Conservation (phyloP, 805 yeast species). For the Candida tallmaniae region DNA sequence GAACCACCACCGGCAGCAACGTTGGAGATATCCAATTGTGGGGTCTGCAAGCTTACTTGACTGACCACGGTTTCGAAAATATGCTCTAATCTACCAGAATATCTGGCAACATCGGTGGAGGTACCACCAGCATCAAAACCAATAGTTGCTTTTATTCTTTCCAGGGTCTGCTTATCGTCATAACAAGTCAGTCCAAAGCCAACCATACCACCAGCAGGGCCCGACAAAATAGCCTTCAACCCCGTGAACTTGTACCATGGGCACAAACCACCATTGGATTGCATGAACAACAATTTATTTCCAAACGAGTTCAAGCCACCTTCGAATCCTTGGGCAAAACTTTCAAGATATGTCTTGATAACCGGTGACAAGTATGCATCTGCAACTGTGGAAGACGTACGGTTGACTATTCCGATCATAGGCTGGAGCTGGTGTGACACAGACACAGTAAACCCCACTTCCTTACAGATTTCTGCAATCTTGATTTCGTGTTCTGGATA, state of each 20-base stretch:
- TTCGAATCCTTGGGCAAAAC: slow-evolving; percentile 37
- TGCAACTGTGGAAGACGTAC: slow-evolving; percentile 40
- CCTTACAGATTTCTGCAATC: slow-evolving; percentile 30
- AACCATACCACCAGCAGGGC: slow-evolving; percentile 98
- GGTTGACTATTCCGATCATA: slow-evolving; percentile 40
- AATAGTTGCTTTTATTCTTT: slow-evolving; percentile 24
- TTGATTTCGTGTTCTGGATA: slow-evolving; percentile 34
- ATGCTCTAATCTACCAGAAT: slow-evolving; percentile 36
- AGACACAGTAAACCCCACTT: slow-evolving; percentile 36
- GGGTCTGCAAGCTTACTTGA: slow-evolving; percentile 41
- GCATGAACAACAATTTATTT: slow-evolving; percentile 78
- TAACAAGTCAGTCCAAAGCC: slow-evolving; percentile 86
- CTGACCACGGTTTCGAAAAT: slow-evolving; percentile 43
- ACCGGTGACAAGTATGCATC: slow-evolving; percentile 42
- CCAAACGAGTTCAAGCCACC: slow-evolving; percentile 41
- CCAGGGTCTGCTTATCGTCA: slow-evolving; percentile 19
- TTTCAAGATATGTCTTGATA: slow-evolving; percentile 28
- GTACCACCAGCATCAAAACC: slow-evolving; percentile 46
- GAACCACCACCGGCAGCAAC: slow-evolving; percentile 48
- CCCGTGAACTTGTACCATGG: slow-evolving; percentile 84
- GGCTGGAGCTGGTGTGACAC: slow-evolving; percentile 39
- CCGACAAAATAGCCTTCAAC: slow-evolving; percentile 80
- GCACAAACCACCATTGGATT: slow-evolving; percentile 92
- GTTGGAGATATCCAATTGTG: slow-evolving; percentile 41
- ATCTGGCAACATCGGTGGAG: slow-evolving; percentile 42